Percentiles rank a stretch among this genome's conserved stretches.
These are phyloP conservation scores for Ophiostoma sp. DNA, from an alignment of 2,329 filamentous ascomycete genomes.

Conservation along the genomic window DNA sequence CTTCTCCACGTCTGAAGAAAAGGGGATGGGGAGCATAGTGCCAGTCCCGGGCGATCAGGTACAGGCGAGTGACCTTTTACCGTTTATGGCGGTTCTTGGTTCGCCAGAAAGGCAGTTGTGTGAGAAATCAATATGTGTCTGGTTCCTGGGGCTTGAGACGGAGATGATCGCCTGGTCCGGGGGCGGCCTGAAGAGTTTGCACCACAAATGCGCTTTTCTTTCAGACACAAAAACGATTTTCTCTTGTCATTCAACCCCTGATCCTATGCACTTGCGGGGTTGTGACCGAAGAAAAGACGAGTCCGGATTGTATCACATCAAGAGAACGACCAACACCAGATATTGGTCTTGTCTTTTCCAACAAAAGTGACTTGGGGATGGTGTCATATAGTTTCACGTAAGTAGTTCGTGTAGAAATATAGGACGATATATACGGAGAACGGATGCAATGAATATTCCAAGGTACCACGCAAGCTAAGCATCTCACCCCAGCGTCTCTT, in stretches of 20 bases:
- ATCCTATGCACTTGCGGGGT: background rate
- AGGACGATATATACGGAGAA: background rate
- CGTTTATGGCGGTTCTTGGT: background rate
- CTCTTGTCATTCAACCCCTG: background rate
- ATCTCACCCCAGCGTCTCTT: background rate
- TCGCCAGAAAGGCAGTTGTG: background rate
- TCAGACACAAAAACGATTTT: background rate
- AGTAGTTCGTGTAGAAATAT: background rate
- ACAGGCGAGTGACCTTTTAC: background rate
- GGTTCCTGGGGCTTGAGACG: background rate
- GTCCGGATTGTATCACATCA: background rate
- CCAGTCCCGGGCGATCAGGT: constrained; percentile 4
- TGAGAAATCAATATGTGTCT: background rate
- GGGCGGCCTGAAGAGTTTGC: background rate
- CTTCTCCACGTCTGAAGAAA: background rate
- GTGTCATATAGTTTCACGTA: background rate
- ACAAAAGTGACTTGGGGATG: background rate
- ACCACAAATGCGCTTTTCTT: background rate
- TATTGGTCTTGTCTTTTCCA: background rate
- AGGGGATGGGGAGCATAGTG: background rate
- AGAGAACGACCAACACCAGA: background rate
- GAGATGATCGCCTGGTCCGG: background rate
- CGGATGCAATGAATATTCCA: background rate
- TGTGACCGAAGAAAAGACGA: background rate
- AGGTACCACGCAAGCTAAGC: background rate